Evolutionary conservation across 495 filamentous ascomycete species (phyloP).

Genomic region (Lophiostoma macrostomum): DNA sequence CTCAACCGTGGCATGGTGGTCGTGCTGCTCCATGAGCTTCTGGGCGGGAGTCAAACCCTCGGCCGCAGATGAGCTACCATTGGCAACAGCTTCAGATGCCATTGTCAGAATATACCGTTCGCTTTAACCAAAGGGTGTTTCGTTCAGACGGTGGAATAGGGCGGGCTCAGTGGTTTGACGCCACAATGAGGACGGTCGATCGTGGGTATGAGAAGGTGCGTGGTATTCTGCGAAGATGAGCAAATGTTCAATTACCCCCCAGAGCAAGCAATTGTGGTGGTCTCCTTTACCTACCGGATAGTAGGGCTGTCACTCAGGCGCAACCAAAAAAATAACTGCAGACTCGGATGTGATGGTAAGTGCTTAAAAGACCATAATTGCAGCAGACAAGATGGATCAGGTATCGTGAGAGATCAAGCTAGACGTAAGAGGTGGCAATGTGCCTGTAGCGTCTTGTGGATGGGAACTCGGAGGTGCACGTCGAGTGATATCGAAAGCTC

Average conservation of each 20-base stretch:
- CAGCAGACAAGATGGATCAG: not conserved
- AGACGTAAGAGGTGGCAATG: no score
- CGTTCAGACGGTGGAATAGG: constrained; percentile 10
- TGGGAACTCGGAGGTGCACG: no score
- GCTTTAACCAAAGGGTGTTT: constrained; percentile 26
- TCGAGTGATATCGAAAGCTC: no score
- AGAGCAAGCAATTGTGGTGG: not conserved
- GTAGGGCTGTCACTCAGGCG: not conserved
- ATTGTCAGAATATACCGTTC: constrained; percentile 40
- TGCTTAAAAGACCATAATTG: not conserved
- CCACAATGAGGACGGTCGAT: constrained; percentile 4
- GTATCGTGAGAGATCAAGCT: no score
- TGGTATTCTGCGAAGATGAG: not conserved
- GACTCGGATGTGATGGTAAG: not conserved
- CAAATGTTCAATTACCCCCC: not conserved
- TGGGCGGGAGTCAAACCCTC: constrained; percentile 57
- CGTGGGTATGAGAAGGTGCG: not conserved
- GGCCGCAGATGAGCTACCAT: constrained; percentile 21
- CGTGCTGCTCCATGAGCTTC: constrained; percentile 74
- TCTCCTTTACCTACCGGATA: not conserved
- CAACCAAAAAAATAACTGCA: not conserved
- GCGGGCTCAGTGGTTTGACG: not conserved
- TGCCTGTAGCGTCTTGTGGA: no score
- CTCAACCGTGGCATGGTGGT: constrained; percentile 70
- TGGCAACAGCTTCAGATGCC: constrained; percentile 47